Evolutionary conservation across 2,329 filamentous ascomycete genomes (phyloP).

Genomic region (Paracoccidioides lutzii): DNA sequence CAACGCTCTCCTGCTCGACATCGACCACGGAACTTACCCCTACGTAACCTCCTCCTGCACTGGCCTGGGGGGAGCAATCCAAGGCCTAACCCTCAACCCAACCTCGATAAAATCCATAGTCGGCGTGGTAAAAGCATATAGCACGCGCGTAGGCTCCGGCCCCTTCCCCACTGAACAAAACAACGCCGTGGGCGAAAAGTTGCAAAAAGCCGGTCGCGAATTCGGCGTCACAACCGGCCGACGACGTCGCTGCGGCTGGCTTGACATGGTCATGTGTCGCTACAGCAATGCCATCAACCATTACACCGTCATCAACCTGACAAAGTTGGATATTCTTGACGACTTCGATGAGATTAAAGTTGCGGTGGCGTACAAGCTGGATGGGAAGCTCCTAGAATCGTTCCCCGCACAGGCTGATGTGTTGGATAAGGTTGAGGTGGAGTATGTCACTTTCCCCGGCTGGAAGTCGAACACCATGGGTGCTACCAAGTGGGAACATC

Average conservation of each 20-base stretch:
- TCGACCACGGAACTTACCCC: slow-evolving; percentile 41
- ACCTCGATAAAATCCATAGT: slow-evolving; percentile 45
- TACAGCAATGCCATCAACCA: slow-evolving; percentile 46
- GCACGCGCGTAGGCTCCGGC: slow-evolving; percentile 46
- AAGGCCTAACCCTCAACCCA: slow-evolving; percentile 46
- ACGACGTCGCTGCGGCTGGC: slow-evolving; percentile 51
- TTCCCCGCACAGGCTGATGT: slow-evolving; percentile 46
- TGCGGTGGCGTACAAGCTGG: slow-evolving; percentile 43
- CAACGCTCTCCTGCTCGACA: slow-evolving; percentile 51
- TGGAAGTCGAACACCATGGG: slow-evolving; percentile 51
- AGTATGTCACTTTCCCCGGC: slow-evolving; percentile 47
- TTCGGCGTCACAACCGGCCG: slow-evolving; percentile 48
- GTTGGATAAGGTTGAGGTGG: slow-evolving; percentile 41
- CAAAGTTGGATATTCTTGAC: slow-evolving; percentile 53
- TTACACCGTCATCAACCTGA: slow-evolving; percentile 47
- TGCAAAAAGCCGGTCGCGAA: slow-evolving; percentile 45
- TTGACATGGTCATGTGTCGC: slow-evolving; percentile 51
- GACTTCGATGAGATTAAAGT: slow-evolving; percentile 52
- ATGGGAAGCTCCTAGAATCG: slow-evolving; percentile 38
- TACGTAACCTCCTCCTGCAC: slow-evolving; percentile 38
- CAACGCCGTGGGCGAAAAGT: slow-evolving; percentile 43
- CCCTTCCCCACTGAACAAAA: slow-evolving; percentile 52
- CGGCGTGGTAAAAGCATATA: slow-evolving; percentile 54
- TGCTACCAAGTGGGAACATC: slow-evolving; percentile 41
- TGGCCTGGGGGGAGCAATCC: slow-evolving; percentile 39